phyloP scores from a whole-genome alignment of 352 stramenopile genomes.

The Blastocystis sp. region DNA sequence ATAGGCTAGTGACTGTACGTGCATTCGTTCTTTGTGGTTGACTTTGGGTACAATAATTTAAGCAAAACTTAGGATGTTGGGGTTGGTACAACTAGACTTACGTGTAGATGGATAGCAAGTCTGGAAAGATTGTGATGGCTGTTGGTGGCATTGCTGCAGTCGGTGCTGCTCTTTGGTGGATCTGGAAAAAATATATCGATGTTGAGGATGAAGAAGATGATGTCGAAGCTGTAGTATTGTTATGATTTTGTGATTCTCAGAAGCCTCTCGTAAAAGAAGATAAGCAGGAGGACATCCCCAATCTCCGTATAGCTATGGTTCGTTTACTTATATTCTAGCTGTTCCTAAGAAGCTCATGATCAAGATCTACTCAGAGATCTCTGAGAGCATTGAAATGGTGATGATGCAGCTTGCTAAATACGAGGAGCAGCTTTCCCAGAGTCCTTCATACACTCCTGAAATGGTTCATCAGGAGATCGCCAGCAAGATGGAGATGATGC shows the following conservation, averaged over 20 bases:
- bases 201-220: slow-evolving; percentile 46
- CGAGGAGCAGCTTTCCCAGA: slow-evolving; percentile 43
- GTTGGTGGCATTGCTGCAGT: not conserved
- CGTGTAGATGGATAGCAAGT: slow-evolving; percentile 51
- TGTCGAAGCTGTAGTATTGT: not conserved
- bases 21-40: not conserved
- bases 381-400: slow-evolving; percentile 48
- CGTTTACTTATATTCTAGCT: not conserved
- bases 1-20: not conserved
- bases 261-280: not conserved
- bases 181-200: slow-evolving; percentile 58
- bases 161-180: slow-evolving; percentile 1
- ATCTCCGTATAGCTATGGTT: not conserved
- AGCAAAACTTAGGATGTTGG: not conserved
- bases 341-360: slow-evolving; percentile 55
- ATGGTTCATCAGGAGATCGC: slow-evolving; percentile 47
- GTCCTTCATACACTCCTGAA: slow-evolving; percentile 25
- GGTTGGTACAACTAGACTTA: not conserved
- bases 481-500: slow-evolving; percentile 44
- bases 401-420: slow-evolving; percentile 57
- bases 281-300: slow-evolving; percentile 11
- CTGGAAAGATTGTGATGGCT: slow-evolving; percentile 43
- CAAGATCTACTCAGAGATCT: slow-evolving; percentile 54
- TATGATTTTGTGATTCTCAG: not conserved
- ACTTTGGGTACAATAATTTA: not conserved